Evolutionary conservation across 306 rosid species (phyloP).

Genomic region (Dryas alaskensis): DNA sequence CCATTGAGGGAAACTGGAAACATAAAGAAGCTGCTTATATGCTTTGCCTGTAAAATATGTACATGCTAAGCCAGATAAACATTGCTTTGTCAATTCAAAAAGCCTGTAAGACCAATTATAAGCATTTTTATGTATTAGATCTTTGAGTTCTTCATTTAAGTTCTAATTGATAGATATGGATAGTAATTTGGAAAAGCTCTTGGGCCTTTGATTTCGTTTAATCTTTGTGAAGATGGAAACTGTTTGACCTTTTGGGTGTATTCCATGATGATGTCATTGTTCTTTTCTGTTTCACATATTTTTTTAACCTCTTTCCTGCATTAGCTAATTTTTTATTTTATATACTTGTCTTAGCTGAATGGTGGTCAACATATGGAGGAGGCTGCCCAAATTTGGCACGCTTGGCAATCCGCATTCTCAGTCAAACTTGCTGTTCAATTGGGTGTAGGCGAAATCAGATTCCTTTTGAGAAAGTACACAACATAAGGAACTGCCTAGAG

Average conservation of each 20-base stretch:
- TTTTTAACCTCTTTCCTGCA: conserved; percentile 1
- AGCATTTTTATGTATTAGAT: conserved; percentile 1
- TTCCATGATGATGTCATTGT: background rate
- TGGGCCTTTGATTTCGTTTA: background rate
- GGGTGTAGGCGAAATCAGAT: conserved; percentile 49
- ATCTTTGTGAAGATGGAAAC: background rate
- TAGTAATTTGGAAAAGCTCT: background rate
- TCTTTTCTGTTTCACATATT: conserved; percentile 3
- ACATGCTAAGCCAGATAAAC: background rate
- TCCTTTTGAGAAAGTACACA: conserved; percentile 51
- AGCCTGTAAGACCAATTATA: background rate
- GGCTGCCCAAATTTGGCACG: conserved; percentile 84
- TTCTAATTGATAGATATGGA: background rate
- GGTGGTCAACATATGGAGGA: conserved; percentile 98
- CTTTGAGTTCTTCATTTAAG: background rate
- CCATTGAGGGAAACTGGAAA: background rate
- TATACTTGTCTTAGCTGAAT: conserved; percentile 60
- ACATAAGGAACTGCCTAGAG: conserved; percentile 66
- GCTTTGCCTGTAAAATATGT: background rate
- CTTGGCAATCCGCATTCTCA: conserved; percentile 76
- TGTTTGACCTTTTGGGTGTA: conserved; percentile 4
- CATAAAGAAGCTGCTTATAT: background rate
- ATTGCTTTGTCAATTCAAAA: background rate
- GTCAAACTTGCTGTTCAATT: conserved; percentile 69
- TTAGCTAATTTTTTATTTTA: conserved; percentile 18